A percentile compares a stretch with the other conserved stretches of the same genome.
phyloP scores from a whole-genome alignment of 371 early-diverging fungal species.

The Mortierella sp. region DNA sequence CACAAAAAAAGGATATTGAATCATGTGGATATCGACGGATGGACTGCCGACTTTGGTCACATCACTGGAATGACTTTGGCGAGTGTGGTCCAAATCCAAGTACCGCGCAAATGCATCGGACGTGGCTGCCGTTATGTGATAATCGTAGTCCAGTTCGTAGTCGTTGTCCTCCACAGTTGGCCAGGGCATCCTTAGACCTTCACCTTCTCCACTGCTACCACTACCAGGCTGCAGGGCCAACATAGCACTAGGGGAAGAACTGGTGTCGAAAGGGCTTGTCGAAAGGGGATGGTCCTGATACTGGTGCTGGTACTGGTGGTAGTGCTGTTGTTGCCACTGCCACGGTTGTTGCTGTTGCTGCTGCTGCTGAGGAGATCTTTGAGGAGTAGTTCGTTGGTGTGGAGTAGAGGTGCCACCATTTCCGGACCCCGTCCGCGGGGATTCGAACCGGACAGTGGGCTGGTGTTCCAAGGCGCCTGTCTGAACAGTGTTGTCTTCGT shows the following conservation, averaged over 20 bases:
- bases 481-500: background rate
- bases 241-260: background rate
- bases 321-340: background rate
- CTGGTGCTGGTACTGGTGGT: background rate
- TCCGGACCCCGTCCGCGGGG: background rate
- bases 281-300: background rate
- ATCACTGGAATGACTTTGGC: constrained; percentile 13
- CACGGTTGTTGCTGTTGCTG: background rate
- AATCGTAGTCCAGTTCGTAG: background rate
- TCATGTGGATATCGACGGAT: background rate
- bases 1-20: background rate
- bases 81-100: background rate
- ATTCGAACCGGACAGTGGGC: constrained; percentile 23
- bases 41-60: background rate
- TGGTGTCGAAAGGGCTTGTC: background rate
- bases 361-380: background rate
- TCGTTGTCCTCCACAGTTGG: background rate
- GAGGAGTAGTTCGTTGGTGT: background rate
- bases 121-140: background rate
- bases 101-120: background rate
- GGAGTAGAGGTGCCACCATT: background rate
- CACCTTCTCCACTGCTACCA: background rate
- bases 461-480: constrained; percentile 19
- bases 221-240: background rate
- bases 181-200: constrained; percentile 1